Evolutionary conservation across 805 yeast genomes (phyloP).

Genomic region (Candida caryicola): DNA sequence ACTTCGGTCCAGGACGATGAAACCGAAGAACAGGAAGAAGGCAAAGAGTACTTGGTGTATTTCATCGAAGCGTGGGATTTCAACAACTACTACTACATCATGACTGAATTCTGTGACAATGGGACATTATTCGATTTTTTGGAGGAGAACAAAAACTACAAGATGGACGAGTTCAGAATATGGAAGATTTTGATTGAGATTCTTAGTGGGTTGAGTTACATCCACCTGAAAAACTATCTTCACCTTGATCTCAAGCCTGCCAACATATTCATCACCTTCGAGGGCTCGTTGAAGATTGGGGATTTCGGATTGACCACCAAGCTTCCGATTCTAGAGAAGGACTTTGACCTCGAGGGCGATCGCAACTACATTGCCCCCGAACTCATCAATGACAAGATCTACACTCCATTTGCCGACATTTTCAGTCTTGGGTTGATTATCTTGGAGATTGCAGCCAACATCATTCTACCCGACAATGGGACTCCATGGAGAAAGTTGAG

Average conservation of each 20-base stretch:
- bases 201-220: slow-evolving; percentile 71
- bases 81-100: slow-evolving; percentile 73
- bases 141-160: slow-evolving; percentile 67
- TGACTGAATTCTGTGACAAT: slow-evolving; percentile 94
- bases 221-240: slow-evolving; percentile 70
- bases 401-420: slow-evolving; percentile 90
- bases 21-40: slow-evolving; percentile 47
- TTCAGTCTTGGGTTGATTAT: slow-evolving; percentile 92
- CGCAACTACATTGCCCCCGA: slow-evolving; percentile 98
- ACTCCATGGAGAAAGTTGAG: slow-evolving; percentile 93
- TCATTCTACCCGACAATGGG: slow-evolving; percentile 92
- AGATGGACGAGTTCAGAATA: slow-evolving; percentile 92
- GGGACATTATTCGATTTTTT: slow-evolving; percentile 84
- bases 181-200: slow-evolving; percentile 94
- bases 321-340: slow-evolving; percentile 61
- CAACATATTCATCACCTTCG: slow-evolving; percentile 89
- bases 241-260: slow-evolving; percentile 96
- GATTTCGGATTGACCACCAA: slow-evolving; percentile 94
- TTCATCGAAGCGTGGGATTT: slow-evolving; percentile 85
- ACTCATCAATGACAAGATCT: slow-evolving; percentile 73
- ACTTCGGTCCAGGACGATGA: slow-evolving; percentile 27
- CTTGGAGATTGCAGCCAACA: slow-evolving; percentile 94
- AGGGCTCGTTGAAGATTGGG: slow-evolving; percentile 90
- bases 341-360: slow-evolving; percentile 93
- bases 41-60: slow-evolving; percentile 73